Conservation (phyloP, 768 basidiomycete genomes). For the Suillus hirtellus region DNA sequence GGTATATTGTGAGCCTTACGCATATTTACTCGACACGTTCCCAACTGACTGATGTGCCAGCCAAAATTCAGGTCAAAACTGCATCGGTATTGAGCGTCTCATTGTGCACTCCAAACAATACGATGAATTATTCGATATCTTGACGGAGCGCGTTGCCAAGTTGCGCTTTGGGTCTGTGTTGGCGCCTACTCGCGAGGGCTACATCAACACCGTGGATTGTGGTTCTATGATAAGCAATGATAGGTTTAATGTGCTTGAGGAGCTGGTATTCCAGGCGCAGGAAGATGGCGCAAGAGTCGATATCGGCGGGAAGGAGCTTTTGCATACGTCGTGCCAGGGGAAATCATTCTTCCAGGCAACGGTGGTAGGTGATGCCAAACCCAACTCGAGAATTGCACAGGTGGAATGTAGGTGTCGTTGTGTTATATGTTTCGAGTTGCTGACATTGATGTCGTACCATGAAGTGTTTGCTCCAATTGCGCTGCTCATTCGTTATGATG, state of each 20-base stretch:
- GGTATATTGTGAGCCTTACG: slow-evolving; percentile 76
- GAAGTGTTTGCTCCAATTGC: slow-evolving; percentile 94
- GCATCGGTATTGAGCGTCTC: slow-evolving; percentile 94
- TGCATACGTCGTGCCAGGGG: slow-evolving; percentile 65
- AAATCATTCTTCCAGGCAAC: slow-evolving; percentile 89
- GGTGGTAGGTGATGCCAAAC: slow-evolving; percentile 75
- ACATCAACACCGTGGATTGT: slow-evolving; percentile 73
- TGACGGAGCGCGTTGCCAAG: slow-evolving; percentile 62
- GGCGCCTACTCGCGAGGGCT: slow-evolving; percentile 64
- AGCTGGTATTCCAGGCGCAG: slow-evolving; percentile 67
- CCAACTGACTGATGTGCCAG: slow-evolving; percentile 38
- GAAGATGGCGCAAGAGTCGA: slow-evolving; percentile 63
- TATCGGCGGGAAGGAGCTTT: slow-evolving; percentile 64
- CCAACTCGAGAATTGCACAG: slow-evolving; percentile 73
- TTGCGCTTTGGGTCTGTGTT: slow-evolving; percentile 82
- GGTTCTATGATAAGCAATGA: slow-evolving; percentile 83
- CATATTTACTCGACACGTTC: neutral
- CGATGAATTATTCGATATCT: slow-evolving; percentile 66
- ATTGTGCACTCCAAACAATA: slow-evolving; percentile 82
- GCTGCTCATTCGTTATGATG: slow-evolving; percentile 80
- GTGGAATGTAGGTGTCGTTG: slow-evolving; percentile 62
- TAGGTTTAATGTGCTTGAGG: slow-evolving; percentile 69
- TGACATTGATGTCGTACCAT: slow-evolving; percentile 13
- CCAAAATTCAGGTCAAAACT: slow-evolving; percentile 94
- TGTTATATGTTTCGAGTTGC: slow-evolving; percentile 3